Base-by-base conservation (phyloP, 2,329 filamentous ascomycete species). In the Geoglossum cookeanum region DNA sequence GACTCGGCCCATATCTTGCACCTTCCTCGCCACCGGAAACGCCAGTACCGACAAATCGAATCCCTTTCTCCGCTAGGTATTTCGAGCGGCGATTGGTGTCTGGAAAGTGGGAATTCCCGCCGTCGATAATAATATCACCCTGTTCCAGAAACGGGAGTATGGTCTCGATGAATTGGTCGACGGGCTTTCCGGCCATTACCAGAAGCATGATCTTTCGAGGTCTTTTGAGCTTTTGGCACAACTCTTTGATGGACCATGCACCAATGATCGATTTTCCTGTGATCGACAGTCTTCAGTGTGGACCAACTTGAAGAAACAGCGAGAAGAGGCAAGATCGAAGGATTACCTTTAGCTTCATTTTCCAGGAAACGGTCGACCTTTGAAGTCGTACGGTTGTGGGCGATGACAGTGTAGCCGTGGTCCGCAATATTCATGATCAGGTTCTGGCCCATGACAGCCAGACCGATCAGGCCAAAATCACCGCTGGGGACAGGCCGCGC, bases 21-120 rank as follows among this genome's bases (percentile, higher is more conserved):
- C 92, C 92, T 79, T 98, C 92, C 79, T 98, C 92, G 78, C 92
- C 92, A 77, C 92, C 92, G 64, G 92, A 98, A 64, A 98, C 92
- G 84, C 92, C 92, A 68, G 85, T 85, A 69, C 92, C 92, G 71
- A 98, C 90, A 71, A 95, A 98, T 69, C 85, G 84, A 73, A 98
- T 87, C 67, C 87, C 86, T 84, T 97, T 97, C 68, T 71, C 66
- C 55, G 76, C 74, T 61, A 97, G 83, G 78, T 96, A 95, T 74
- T 86, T 78, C 72, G 88, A 90, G 69, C 92, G 87, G 75, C 92
- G 89, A 83, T 96, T 97, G 76, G 87, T 91, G 77, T 97, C 92
- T 69, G 92, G 92, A 83, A 86, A 98, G 79, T 97, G 92, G 64
- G 91, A 97, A 85, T 98, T 97, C 68, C 89, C 92, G 72, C 92